Percentiles rank a stretch among this genome's conserved stretches.
Evolutionary conservation across 345 rosid species (phyloP).

Genomic region (Garcia nutans): DNA sequence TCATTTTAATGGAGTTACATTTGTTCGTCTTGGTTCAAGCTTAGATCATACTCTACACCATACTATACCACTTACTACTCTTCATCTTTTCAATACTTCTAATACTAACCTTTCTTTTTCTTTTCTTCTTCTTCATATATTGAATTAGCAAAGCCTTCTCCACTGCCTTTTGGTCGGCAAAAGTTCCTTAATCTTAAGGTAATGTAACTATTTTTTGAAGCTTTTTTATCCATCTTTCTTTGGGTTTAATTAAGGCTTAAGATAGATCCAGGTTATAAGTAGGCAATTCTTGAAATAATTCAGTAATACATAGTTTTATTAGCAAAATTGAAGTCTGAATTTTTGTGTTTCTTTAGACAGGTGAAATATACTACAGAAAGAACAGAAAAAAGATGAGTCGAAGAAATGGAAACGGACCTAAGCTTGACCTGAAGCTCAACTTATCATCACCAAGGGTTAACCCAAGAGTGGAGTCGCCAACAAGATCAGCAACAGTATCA

Average conservation of each 20-base stretch:
- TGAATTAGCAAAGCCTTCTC: constrained; percentile 23
- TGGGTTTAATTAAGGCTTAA: no score
- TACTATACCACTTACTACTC: constrained; percentile 2
- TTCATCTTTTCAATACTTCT: neutral
- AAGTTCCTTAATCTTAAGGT: constrained; percentile 17
- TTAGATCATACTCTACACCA: neutral
- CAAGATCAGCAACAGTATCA: constrained; percentile 58
- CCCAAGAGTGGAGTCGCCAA: constrained; percentile 55
- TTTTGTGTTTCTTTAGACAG: neutral
- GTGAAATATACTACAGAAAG: constrained; percentile 5
- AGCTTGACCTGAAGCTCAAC: constrained; percentile 86
- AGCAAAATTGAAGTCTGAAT: neutral
- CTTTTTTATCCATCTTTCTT: neutral
- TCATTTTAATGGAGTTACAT: constrained; percentile 12
- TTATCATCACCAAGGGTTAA: constrained; percentile 69
- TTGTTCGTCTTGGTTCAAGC: constrained; percentile 7
- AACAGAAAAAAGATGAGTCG: constrained; percentile 56
- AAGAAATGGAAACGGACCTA: constrained; percentile 59
- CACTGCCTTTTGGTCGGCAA: constrained; percentile 24
- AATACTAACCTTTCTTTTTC: neutral
- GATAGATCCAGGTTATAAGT: no score
- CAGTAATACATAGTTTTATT: no score
- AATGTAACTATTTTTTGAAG: neutral
- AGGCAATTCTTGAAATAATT: no score
- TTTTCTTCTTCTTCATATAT: neutral